Conservation (phyloP, 371 early-diverging fungal genomes). For the Lichtheimia ornata region DNA sequence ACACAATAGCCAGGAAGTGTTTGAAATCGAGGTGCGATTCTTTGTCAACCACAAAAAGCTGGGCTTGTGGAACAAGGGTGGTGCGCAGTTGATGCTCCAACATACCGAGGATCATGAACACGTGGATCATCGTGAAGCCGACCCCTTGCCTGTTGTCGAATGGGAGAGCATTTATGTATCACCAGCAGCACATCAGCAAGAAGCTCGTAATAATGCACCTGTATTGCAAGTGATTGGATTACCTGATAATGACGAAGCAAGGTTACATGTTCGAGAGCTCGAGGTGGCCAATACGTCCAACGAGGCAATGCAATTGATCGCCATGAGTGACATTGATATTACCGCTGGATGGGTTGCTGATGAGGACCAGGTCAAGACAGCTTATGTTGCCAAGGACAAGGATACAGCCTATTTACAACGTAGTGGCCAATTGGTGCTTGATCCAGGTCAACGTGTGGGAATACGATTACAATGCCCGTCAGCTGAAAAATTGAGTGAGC, state of each 20-base stretch:
- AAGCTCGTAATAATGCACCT: neutral
- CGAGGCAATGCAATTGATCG: constrained; percentile 57
- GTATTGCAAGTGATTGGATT: constrained; percentile 31
- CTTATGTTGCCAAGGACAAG: constrained; percentile 13
- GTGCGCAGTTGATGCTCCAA: constrained; percentile 23
- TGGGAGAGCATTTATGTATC: constrained; percentile 65
- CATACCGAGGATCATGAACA: constrained; percentile 4
- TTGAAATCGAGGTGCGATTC: constrained; percentile 66
- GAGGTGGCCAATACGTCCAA: constrained; percentile 53
- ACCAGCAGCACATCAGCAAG: constrained; percentile 13
- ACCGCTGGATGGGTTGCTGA: constrained; percentile 42
- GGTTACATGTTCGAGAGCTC: constrained; percentile 48
- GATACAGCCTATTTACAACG: constrained; percentile 23
- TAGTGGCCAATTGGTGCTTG: constrained; percentile 44
- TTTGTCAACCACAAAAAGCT: constrained; percentile 63
- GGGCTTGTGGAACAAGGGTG: constrained; percentile 32
- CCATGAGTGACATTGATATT: constrained; percentile 54
- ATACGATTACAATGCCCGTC: constrained; percentile 62
- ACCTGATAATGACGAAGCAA: constrained; percentile 31
- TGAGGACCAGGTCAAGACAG: constrained; percentile 21
- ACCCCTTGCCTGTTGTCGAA: constrained; percentile 39
- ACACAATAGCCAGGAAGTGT: constrained; percentile 68
- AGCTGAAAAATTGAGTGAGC: constrained; percentile 47
- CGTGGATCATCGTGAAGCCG: constrained; percentile 45
- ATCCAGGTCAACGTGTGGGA: constrained; percentile 60